A percentile compares a stretch with the other conserved stretches of the same genome.
These are phyloP conservation scores for Microdochium trichocladiopsis DNA, from an alignment of 2,329 filamentous ascomycete species.

Conservation along the genomic window DNA sequence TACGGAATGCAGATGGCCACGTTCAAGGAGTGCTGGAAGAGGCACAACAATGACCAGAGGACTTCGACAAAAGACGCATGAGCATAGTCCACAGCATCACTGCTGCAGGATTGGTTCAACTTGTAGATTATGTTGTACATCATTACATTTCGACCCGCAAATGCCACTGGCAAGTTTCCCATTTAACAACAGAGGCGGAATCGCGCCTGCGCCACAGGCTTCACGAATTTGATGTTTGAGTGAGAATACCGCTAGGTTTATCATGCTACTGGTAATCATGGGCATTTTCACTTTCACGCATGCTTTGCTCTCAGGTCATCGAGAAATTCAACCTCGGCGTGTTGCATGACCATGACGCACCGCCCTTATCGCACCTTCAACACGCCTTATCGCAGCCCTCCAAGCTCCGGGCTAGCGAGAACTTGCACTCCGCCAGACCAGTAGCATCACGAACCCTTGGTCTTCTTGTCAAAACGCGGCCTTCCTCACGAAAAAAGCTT, in stretches of 20 bases:
- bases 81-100: neutral
- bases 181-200: too few relatives aligned
- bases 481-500: too few relatives aligned
- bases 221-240: too few relatives aligned
- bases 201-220: too few relatives aligned
- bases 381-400: neutral
- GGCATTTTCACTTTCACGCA: too few relatives aligned
- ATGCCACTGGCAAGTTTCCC: too few relatives aligned
- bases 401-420: neutral
- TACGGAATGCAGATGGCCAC: conserved; percentile 66
- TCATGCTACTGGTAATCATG: too few relatives aligned
- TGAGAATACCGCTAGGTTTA: too few relatives aligned
- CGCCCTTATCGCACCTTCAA: neutral
- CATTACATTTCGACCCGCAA: too few relatives aligned
- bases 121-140: neutral
- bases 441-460: too few relatives aligned
- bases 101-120: neutral
- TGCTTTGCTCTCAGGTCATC: too few relatives aligned
- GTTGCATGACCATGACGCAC: neutral
- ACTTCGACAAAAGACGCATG: conserved; percentile 66
- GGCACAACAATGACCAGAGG: conserved; percentile 76
- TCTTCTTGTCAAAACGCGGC: too few relatives aligned
- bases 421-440: neutral
- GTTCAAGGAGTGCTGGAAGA: conserved; percentile 89
- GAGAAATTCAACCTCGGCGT: neutral